Evolutionary conservation across 306 rosid species (phyloP).

Genomic region (Dryas octopetala): DNA sequence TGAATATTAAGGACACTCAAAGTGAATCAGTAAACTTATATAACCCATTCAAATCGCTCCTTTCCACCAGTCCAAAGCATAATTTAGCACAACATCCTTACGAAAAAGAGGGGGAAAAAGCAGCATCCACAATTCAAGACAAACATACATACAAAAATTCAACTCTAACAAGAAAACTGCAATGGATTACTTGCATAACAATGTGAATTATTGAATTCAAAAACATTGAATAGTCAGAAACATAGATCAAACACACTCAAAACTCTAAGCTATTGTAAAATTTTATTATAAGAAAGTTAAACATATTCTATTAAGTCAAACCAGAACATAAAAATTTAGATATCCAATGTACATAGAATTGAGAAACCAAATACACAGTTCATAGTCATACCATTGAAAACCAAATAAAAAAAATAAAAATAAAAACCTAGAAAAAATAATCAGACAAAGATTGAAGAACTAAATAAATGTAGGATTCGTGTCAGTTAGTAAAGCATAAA

Average conservation of each 20-base stretch:
- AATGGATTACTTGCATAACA: background rate
- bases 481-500: background rate
- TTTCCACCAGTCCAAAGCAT: background rate
- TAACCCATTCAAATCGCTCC: background rate
- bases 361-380: background rate
- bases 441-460: background rate
- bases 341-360: constrained; percentile 13
- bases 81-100: background rate
- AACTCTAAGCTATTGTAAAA: background rate
- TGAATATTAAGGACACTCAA: background rate
- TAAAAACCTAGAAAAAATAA: background rate
- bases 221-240: background rate
- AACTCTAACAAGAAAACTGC: background rate
- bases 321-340: background rate
- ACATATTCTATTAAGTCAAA: background rate
- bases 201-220: background rate
- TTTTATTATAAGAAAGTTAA: background rate
- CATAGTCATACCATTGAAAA: constrained; percentile 6
- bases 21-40: constrained; percentile 6
- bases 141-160: constrained; percentile 6
- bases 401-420: constrained; percentile 12
- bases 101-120: background rate
- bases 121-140: background rate
- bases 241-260: background rate
- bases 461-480: constrained; percentile 4